phyloP scores from a whole-genome alignment of 495 filamentous ascomycete genomes.

The Hapsidospora chrysogenum region DNA sequence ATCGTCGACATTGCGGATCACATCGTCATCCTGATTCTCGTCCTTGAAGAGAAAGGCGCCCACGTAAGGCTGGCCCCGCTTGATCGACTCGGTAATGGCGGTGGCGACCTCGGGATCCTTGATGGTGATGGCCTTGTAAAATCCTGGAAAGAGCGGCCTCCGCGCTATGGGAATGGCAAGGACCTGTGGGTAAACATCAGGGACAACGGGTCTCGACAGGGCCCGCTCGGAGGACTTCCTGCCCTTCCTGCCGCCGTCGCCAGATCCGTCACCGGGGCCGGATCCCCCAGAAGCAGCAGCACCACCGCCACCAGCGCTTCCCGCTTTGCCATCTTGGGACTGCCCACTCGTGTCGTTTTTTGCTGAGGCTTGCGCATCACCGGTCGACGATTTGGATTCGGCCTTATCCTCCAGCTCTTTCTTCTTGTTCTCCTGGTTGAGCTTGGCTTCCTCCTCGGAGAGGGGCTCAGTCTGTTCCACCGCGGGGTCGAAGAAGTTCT shows the following conservation, averaged over 20 bases:
- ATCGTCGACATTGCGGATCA: slow-evolving; percentile 72
- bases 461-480: slow-evolving; percentile 5
- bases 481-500: slow-evolving; percentile 7
- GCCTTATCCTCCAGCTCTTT: slow-evolving; percentile 10
- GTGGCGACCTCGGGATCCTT: slow-evolving; percentile 73
- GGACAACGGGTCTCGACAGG: slow-evolving; percentile 71
- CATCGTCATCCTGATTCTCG: slow-evolving; percentile 78
- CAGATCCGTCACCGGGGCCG: slow-evolving; percentile 21
- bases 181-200: slow-evolving; percentile 93
- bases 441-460: slow-evolving; percentile 12
- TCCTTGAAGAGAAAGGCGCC: slow-evolving; percentile 96
- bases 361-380: slow-evolving; percentile 1
- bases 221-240: slow-evolving; percentile 54
- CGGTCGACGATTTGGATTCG: slow-evolving; percentile 6
- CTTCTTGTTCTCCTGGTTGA: slow-evolving; percentile 9
- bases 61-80: slow-evolving; percentile 94
- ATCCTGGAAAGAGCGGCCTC: slow-evolving; percentile 88
- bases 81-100: slow-evolving; percentile 92
- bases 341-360: slow-evolving; percentile 14
- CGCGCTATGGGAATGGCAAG: slow-evolving; percentile 98
- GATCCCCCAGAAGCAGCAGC: slow-evolving; percentile 20
- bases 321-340: slow-evolving; percentile 23
- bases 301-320: slow-evolving; percentile 14
- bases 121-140: slow-evolving; percentile 97
- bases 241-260: slow-evolving; percentile 35